Evolutionary conservation across 2,329 filamentous ascomycete genomes (phyloP).

Genomic region (Diaporthe australafricana): DNA sequence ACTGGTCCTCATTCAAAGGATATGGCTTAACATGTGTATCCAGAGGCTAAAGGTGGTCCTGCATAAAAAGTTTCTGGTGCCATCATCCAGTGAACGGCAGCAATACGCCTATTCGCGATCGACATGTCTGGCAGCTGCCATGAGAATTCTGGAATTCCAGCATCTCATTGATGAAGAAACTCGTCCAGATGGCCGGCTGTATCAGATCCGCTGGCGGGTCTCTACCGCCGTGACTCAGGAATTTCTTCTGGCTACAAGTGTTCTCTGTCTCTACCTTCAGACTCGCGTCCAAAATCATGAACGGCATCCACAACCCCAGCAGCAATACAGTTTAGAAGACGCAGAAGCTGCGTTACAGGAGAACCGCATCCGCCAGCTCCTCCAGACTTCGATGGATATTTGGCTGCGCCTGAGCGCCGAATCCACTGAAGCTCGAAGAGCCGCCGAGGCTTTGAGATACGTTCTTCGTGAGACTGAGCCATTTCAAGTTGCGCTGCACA

Average conservation of each 20-base stretch:
- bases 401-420: constrained; percentile 35
- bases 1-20: constrained; percentile 62
- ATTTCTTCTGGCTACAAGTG: constrained; percentile 60
- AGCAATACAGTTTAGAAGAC: background rate
- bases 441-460: constrained; percentile 7
- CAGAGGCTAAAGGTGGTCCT: constrained; percentile 63
- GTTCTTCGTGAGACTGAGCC: background rate
- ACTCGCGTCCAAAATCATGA: constrained; percentile 17
- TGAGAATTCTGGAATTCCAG: constrained; percentile 60
- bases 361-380: constrained; percentile 23
- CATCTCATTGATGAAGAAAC: constrained; percentile 61
- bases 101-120: constrained; percentile 55
- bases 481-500: background rate
- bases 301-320: background rate
- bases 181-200: constrained; percentile 54
- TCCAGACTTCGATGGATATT: constrained; percentile 29
- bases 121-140: constrained; percentile 59
- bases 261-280: constrained; percentile 59
- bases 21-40: constrained; percentile 63
- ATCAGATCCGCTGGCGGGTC: constrained; percentile 58
- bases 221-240: constrained; percentile 57
- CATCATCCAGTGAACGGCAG: constrained; percentile 42
- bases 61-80: constrained; percentile 63
- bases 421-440: constrained; percentile 36
- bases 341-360: background rate